phyloP scores from a whole-genome alignment of 2,329 filamentous ascomycete species.

The Hypoxylon sp. region DNA sequence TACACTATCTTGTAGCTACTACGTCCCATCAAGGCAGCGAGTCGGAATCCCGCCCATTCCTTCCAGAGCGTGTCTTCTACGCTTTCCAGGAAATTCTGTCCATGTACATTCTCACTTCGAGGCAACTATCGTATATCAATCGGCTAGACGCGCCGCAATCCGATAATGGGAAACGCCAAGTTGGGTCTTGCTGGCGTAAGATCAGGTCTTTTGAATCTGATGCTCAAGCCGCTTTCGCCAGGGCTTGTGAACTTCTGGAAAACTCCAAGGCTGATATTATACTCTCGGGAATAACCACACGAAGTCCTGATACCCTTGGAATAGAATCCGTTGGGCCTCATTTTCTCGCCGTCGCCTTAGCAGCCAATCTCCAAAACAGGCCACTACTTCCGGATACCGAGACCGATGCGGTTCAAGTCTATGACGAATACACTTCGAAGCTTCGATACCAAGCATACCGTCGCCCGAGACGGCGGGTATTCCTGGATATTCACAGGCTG shows the following conservation, averaged over 20 bases:
- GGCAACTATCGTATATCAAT: constrained; percentile 12
- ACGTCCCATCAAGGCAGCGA: constrained; percentile 13
- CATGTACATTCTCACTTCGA: constrained; percentile 13
- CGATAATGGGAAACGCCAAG: not conserved
- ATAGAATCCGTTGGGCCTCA: constrained; percentile 19
- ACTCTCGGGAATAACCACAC: constrained; percentile 4
- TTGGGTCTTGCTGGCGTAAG: constrained; percentile 3
- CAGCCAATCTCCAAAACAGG: constrained; percentile 12
- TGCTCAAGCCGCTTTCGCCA: constrained; percentile 6
- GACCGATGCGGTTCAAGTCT: constrained; percentile 11
- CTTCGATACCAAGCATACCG: constrained; percentile 18
- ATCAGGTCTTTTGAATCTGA: constrained; percentile 8
- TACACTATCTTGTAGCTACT: constrained; percentile 19
- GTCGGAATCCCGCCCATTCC: constrained; percentile 2
- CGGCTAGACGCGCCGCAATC: not conserved
- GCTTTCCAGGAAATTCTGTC: constrained; percentile 13
- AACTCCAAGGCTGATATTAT: constrained; percentile 16
- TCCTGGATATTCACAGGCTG: constrained; percentile 12
- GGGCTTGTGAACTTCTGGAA: constrained; percentile 7
- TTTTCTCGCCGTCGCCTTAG: constrained; percentile 9
- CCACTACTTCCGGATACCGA: constrained; percentile 6
- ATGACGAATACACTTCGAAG: constrained; percentile 5
- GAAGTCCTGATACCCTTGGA: constrained; percentile 9
- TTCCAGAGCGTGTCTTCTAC: constrained; percentile 11
- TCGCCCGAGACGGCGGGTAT: constrained; percentile 15